Evolutionary conservation across 2,329 filamentous ascomycete genomes (phyloP).

Genomic region (Cercospora zeae-maydis): DNA sequence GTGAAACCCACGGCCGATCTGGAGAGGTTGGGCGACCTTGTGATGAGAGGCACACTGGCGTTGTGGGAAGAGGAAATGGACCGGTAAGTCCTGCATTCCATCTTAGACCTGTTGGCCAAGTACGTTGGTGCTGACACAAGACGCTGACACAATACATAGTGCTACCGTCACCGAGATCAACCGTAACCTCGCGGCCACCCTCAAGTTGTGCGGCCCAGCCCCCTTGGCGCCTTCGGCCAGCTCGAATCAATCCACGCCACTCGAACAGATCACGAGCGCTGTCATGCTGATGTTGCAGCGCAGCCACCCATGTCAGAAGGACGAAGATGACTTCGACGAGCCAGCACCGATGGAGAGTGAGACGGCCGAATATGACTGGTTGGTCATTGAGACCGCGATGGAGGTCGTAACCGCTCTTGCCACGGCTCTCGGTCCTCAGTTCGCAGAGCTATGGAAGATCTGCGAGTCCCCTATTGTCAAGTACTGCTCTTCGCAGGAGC

Average conservation of each 20-base stretch:
- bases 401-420: conserved; percentile 85
- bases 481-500: conserved; percentile 80
- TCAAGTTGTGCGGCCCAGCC: conserved; percentile 86
- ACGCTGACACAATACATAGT: conserved; percentile 46
- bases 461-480: conserved; percentile 90
- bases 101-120: conserved; percentile 63
- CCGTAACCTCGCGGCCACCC: conserved; percentile 82
- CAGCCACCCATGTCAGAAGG: conserved; percentile 88
- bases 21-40: conserved; percentile 77
- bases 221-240: conserved; percentile 67
- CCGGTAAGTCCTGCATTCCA: conserved; percentile 63
- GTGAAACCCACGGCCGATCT: conserved; percentile 75
- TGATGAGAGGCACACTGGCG: conserved; percentile 77
- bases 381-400: conserved; percentile 88
- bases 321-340: conserved; percentile 78
- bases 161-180: conserved; percentile 92
- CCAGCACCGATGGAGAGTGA: conserved; percentile 65
- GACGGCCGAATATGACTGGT: conserved; percentile 95
- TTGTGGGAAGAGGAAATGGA: conserved; percentile 89
- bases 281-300: conserved; percentile 79
- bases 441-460: conserved; percentile 88
- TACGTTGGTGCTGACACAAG: neutral
- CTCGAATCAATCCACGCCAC: conserved; percentile 43
- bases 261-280: conserved; percentile 65
- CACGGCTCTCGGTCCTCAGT: conserved; percentile 73